Evolutionary conservation across 495 filamentous ascomycete species (phyloP), one percentile per base, ranked within the genome.

Genomic region (Aspergillus avenaceus): DNA sequence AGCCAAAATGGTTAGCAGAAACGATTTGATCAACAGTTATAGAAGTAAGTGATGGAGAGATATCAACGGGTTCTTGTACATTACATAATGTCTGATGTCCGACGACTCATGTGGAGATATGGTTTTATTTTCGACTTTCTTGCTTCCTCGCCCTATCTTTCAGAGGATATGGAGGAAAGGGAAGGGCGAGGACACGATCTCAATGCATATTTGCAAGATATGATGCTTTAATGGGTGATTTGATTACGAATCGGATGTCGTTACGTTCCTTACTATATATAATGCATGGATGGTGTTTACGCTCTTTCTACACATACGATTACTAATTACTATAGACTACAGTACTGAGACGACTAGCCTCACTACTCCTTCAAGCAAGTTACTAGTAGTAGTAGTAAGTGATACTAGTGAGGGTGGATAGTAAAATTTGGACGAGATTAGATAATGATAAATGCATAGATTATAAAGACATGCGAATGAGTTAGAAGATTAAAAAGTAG

Each of bases 161-260:
- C 11, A 12, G 8, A 45, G 24, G 4, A 41, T 31, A 21, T 42
- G 38, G 34, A 41, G 16, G 21, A 31, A 41, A 18, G 8, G 25
- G 41, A 43, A 43, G 21, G 14, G 8, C 9, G 14, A 44, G 8
- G 24, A 25, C 4, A 11, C 18, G 22, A 38, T 16, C 29, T 22
- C 28, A 47, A 16, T 18, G 31, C 29, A 24, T 38, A 22, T 36
- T 36, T 28, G 41, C 25, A 25, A 23, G 25, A 27, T 29, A 45
- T 36, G 31, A 34, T 47, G 31, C 21, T 38, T 37, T 37, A 47
- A 25, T 36, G 31, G 12, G 16, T 23, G 27, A 38, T 42, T 32
- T 32, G 46, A 41, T 41, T 21, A 50, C 27, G 48, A 44, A 43
- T 44, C 48, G 28, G 48, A 50, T 50, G 40, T 43, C 40, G 41